phyloP scores from a whole-genome alignment of 768 basidiomycete genomes.

The Mrakia gelida region DNA sequence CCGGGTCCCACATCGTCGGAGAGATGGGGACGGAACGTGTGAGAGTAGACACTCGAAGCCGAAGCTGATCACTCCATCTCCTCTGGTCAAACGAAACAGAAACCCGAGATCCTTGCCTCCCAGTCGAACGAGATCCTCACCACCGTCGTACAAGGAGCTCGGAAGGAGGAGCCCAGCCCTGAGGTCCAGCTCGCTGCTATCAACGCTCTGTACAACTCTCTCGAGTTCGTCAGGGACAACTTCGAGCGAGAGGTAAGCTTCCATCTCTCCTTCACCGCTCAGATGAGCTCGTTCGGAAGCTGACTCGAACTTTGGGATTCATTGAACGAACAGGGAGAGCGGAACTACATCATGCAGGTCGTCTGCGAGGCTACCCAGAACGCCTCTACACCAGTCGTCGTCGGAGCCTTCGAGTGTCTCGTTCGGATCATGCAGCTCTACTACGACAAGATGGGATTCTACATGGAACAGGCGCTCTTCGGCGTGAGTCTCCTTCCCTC shows the following conservation, averaged over 20 bases:
- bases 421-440: slow-evolving; percentile 96
- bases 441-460: slow-evolving; percentile 98
- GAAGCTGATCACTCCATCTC: background rate
- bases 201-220: slow-evolving; percentile 85
- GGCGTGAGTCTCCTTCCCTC: slow-evolving; percentile 59
- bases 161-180: slow-evolving; percentile 84
- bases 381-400: slow-evolving; percentile 70
- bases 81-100: slow-evolving; percentile 50
- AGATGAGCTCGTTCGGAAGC: background rate
- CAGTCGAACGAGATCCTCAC: slow-evolving; percentile 97
- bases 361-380: slow-evolving; percentile 98
- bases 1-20: background rate
- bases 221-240: slow-evolving; percentile 96
- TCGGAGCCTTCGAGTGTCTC: slow-evolving; percentile 92
- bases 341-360: slow-evolving; percentile 99
- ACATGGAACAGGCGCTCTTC: slow-evolving; percentile 98
- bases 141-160: slow-evolving; percentile 94
- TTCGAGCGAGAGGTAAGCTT: slow-evolving; percentile 86
- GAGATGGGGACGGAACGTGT: too few relatives aligned
- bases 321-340: slow-evolving; percentile 66
- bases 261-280: slow-evolving; percentile 10
- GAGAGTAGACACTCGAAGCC: background rate
- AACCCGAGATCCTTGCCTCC: slow-evolving; percentile 81
- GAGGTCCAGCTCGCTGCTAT: slow-evolving; percentile 94
- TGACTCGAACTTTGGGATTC: background rate